These are phyloP conservation scores for Pseudogymnoascus sp. DNA, from an alignment of 2,329 filamentous ascomycete species.

Conservation along the genomic window DNA sequence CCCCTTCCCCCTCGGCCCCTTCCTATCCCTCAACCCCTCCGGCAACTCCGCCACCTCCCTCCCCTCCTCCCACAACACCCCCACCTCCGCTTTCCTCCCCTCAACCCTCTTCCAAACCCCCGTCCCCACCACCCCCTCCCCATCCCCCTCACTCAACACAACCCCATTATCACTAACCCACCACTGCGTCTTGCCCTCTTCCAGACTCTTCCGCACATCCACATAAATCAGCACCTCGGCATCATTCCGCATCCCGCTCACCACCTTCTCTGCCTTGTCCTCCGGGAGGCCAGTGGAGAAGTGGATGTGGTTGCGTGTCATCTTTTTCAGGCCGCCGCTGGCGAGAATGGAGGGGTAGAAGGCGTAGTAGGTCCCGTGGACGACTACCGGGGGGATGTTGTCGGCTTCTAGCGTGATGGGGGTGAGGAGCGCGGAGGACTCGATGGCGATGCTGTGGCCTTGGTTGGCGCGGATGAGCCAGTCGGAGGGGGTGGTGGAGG, in stretches of 20 bases:
- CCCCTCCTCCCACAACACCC: slow-evolving; percentile 58
- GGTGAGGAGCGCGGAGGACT: slow-evolving; percentile 60
- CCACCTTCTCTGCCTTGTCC: slow-evolving; percentile 36
- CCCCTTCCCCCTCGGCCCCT: slow-evolving; percentile 34
- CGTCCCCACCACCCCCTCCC: slow-evolving; percentile 53
- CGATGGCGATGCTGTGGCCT: slow-evolving; percentile 73
- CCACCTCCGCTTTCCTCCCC: slow-evolving; percentile 50
- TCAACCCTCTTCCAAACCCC: slow-evolving; percentile 66
- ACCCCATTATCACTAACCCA: slow-evolving; percentile 75
- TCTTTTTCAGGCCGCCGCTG: slow-evolving; percentile 69
- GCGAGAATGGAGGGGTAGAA: slow-evolving; percentile 68
- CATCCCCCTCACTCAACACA: slow-evolving; percentile 55
- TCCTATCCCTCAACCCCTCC: slow-evolving; percentile 46
- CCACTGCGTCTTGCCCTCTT: slow-evolving; percentile 55
- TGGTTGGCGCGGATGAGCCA: slow-evolving; percentile 94
- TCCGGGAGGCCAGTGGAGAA: slow-evolving; percentile 67
- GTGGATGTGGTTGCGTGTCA: slow-evolving; percentile 84
- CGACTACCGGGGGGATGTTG: slow-evolving; percentile 57
- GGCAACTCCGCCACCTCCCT: slow-evolving; percentile 47
- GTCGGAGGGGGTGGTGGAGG: slow-evolving; percentile 31
- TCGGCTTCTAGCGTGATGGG: slow-evolving; percentile 53
- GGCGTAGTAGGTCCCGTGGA: slow-evolving; percentile 84
- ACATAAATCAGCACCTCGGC: slow-evolving; percentile 73
- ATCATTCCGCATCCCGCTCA: slow-evolving; percentile 73
- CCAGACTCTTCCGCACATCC: slow-evolving; percentile 59